Conservation (phyloP, 129 eudicot genomes). For the Arctium lappa region DNA sequence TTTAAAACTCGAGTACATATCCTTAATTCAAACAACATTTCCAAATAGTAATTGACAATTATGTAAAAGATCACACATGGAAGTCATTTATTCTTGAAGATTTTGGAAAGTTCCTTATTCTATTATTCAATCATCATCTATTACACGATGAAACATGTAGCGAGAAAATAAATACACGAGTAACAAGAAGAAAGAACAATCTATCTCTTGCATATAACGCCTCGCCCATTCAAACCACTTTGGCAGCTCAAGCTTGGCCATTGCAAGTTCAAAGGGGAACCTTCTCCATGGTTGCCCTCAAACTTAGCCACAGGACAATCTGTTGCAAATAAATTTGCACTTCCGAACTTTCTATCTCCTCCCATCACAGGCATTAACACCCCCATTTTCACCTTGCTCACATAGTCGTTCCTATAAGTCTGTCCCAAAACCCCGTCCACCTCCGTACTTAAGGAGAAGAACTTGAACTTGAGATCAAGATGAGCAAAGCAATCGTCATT, state of each 20-base stretch:
- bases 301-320: conserved; percentile 60
- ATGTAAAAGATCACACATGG: background rate
- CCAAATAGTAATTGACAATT: background rate
- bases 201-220: conserved; percentile 49
- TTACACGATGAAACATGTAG: background rate
- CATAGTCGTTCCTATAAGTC: conserved; percentile 51
- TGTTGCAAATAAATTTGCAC: conserved; percentile 37
- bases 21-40: background rate
- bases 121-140: no score
- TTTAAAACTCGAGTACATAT: background rate
- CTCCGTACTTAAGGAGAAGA: conserved; percentile 30
- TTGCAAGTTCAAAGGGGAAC: conserved; percentile 18
- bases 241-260: conserved; percentile 54
- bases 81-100: background rate
- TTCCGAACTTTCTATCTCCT: conserved; percentile 40
- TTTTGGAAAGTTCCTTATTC: background rate
- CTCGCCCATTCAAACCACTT: conserved; percentile 51
- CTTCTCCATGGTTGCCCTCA: background rate
- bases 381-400: conserved; percentile 61
- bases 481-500: conserved; percentile 56
- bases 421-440: conserved; percentile 45
- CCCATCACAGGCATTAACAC: conserved; percentile 76
- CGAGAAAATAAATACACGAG: background rate
- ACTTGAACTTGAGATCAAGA: conserved; percentile 56
- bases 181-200: no score